phyloP scores from a whole-genome alignment of 2,329 filamentous ascomycete genomes.

The Fusarium sp. region DNA sequence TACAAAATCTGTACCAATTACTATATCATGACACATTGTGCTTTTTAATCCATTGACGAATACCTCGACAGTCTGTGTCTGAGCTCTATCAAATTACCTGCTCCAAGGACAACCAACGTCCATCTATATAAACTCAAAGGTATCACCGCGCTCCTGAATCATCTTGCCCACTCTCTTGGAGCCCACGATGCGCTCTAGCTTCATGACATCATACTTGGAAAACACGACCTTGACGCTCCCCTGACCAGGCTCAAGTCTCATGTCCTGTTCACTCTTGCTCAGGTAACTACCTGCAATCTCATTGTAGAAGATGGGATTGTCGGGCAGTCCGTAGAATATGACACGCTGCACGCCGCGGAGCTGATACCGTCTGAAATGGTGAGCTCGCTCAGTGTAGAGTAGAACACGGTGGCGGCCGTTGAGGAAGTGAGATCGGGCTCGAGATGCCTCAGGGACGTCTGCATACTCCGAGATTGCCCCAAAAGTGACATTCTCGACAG shows the following conservation, averaged over 20 bases:
- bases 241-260: constrained; percentile 66
- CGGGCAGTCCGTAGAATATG: constrained; percentile 91
- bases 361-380: constrained; percentile 92
- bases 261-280: constrained; percentile 67
- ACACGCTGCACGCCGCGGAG: constrained; percentile 84
- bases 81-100: constrained; percentile 7
- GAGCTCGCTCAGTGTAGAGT: constrained; percentile 93
- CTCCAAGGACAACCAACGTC: constrained; percentile 5
- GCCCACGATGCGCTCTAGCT: constrained; percentile 89
- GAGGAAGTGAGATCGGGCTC: constrained; percentile 88
- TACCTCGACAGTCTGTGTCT: background rate
- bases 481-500: constrained; percentile 67
- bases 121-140: constrained; percentile 89
- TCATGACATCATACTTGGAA: constrained; percentile 89
- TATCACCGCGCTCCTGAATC: constrained; percentile 86
- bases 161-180: constrained; percentile 84
- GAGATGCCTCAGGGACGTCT: constrained; percentile 79
- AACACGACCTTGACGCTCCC: constrained; percentile 76
- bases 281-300: constrained; percentile 80
- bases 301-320: constrained; percentile 85
- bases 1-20: constrained; percentile 49
- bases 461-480: constrained; percentile 92
- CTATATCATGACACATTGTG: constrained; percentile 35
- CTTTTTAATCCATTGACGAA: constrained; percentile 20
- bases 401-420: constrained; percentile 84